Evolutionary conservation across 1,284 basidiomycete genomes (phyloP).

Genomic region (Ganoderma meredithae): DNA sequence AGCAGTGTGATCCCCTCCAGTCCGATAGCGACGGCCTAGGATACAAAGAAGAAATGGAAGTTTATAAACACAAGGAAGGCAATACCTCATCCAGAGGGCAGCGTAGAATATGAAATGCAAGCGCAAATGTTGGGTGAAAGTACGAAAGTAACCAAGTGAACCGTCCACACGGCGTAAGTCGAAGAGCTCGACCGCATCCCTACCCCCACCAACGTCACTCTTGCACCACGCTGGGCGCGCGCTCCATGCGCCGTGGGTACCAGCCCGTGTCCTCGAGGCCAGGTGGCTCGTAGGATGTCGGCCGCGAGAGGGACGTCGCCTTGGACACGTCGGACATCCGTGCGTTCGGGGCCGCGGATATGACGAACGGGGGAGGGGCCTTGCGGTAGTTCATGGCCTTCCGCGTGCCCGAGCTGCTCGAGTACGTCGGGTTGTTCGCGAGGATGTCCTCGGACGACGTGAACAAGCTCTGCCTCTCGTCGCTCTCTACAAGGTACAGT

Average conservation of each 20-base stretch:
- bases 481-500: slow-evolving; percentile 7
- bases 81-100: slow-evolving; percentile 9
- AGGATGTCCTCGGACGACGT: slow-evolving; percentile 52
- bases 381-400: slow-evolving; percentile 10
- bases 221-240: background rate
- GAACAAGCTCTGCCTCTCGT: slow-evolving; percentile 39
- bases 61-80: background rate
- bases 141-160: background rate
- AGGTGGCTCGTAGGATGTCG: background rate
- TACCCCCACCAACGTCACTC: background rate
- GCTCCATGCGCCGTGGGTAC: slow-evolving; percentile 8
- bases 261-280: no score
- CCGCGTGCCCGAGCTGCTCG: slow-evolving; percentile 21
- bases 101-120: slow-evolving; percentile 2
- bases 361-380: background rate
- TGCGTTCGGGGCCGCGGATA: background rate
- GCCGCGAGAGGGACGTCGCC: background rate
- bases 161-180: background rate
- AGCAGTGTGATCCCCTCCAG: background rate
- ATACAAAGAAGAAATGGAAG: background rate
- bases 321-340: slow-evolving; percentile 6
- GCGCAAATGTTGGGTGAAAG: background rate
- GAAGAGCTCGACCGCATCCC: background rate
- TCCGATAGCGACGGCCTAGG: background rate
- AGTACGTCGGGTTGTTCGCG: slow-evolving; percentile 43